Percentiles rank a stretch among this genome's conserved stretches.
Conservation (phyloP, 306 rosid genomes). For the Macrotyloma uniflorum region DNA sequence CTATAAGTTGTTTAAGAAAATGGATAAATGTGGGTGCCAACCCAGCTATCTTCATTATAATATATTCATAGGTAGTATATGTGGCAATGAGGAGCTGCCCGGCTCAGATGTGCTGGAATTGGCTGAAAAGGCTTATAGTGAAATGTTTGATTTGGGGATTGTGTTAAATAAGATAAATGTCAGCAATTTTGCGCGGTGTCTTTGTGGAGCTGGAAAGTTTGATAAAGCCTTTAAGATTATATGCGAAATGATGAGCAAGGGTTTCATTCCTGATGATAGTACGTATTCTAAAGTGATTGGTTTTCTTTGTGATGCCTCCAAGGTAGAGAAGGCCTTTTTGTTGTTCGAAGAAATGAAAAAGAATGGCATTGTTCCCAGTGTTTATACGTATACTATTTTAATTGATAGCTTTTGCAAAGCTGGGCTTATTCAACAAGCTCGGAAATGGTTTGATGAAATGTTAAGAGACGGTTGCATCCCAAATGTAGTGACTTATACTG, state of each 20-base stretch:
- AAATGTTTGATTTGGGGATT: conserved; percentile 71
- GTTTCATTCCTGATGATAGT: conserved; percentile 76
- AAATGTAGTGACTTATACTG: conserved; percentile 85
- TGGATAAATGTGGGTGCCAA: conserved; percentile 62
- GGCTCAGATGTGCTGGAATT: conserved; percentile 56
- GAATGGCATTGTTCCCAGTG: conserved; percentile 76
- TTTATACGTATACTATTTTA: conserved; percentile 76
- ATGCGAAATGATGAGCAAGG: conserved; percentile 79
- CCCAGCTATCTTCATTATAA: conserved; percentile 81
- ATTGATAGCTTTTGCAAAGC: conserved; percentile 84
- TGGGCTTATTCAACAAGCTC: conserved; percentile 83
- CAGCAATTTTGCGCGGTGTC: conserved; percentile 71
- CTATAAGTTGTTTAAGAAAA: conserved; percentile 71
- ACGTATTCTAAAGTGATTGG: conserved; percentile 86
- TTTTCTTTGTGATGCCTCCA: conserved; percentile 66
- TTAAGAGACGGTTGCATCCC: conserved; percentile 70
- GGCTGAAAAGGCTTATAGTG: conserved; percentile 79
- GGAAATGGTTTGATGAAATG: conserved; percentile 82
- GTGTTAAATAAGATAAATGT: conserved; percentile 79
- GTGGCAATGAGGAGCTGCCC: conserved; percentile 60
- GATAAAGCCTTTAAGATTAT: conserved; percentile 74
- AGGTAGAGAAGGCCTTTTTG: conserved; percentile 77
- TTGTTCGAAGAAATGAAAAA: conserved; percentile 81
- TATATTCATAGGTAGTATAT: conserved; percentile 72
- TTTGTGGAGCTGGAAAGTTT: conserved; percentile 74